Evolutionary conservation across 2,329 filamentous ascomycete species (phyloP), one percentile per base, ranked within the genome.

Genomic region (Stemphylium vesicarium): DNA sequence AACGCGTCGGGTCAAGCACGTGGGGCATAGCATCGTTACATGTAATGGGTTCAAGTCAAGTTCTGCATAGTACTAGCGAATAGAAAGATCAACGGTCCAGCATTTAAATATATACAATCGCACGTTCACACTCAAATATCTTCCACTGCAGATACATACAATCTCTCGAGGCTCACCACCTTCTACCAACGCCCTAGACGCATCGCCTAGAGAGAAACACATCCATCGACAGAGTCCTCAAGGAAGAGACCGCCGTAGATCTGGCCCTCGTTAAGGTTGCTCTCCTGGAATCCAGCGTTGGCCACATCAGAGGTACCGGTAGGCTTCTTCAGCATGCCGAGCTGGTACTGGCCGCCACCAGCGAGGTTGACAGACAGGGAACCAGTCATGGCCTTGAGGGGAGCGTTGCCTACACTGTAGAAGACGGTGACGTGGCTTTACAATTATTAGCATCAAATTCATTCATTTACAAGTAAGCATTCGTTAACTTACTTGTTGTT

Each of bases 251-350:
- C 73, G 18, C 73, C 75, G 42, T 76, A 77, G 36, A 76, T 74
- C 64, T 75, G 71, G 10, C 73, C 73, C 59, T 77, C 75, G 40
- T 75, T 69, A 36, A 77, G 53, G 44, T 72, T 71, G 4, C 55
- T 56, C 38, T 61, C 49, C 56, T 77, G 75, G 55, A 66, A 75
- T 2, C 75, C 75, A 20, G 59, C 63, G 43, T 77, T 75, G n/a
- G 70, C 73, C 4, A 77, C 73, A 45, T 76, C 75, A n/a, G 56
- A 59, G 1, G 66, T 69, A 7, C 81, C 77, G 42, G 81, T 78
- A 5, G 82, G 80, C 78, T 87, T 87, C 80, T 88, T 88, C 54
- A 88, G 75, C 1, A 87, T 68, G 32, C 85, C 85, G 46, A 88
- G 81, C 68, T 88, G 85, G 70, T 81, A 86, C 68, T 87, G 84